Evolutionary conservation across 441 rosid genomes (phyloP).

Genomic region (Monsonia emarginata): DNA sequence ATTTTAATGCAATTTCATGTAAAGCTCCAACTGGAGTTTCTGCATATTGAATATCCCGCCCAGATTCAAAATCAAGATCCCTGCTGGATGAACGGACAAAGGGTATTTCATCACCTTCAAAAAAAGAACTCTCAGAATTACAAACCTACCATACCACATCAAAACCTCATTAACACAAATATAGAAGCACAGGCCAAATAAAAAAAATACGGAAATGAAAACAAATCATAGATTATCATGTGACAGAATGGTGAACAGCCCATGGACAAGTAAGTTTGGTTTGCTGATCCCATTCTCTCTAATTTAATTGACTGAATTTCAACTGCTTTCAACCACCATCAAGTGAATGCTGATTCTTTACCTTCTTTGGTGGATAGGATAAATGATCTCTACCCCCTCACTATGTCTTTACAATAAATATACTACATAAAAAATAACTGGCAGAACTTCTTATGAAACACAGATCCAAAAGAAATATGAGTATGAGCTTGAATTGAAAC

Average conservation of each 20-base stretch:
- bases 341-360: too few species aligned
- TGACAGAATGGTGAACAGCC: not conserved
- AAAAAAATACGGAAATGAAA: not conserved
- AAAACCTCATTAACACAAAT: not conserved
- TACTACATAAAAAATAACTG: not conserved
- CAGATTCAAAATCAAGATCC: slow-evolving; percentile 57
- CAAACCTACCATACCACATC: slow-evolving; percentile 7
- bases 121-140: slow-evolving; percentile 14
- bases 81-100: slow-evolving; percentile 47
- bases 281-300: not conserved
- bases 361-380: too few species aligned
- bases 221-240: not conserved
- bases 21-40: slow-evolving; percentile 55
- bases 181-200: not conserved
- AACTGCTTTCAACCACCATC: too few species aligned
- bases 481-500: not conserved
- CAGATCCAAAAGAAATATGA: not conserved
- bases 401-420: too few species aligned
- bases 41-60: slow-evolving; percentile 39
- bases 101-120: slow-evolving; percentile 55
- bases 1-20: slow-evolving; percentile 69
- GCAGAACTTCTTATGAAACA: not conserved
- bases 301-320: too few species aligned
- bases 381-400: too few species aligned
- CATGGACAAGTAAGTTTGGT: not conserved